Evolutionary conservation across 1,284 basidiomycete species (phyloP).

Genomic region (Cryptococcus deneoformans): DNA sequence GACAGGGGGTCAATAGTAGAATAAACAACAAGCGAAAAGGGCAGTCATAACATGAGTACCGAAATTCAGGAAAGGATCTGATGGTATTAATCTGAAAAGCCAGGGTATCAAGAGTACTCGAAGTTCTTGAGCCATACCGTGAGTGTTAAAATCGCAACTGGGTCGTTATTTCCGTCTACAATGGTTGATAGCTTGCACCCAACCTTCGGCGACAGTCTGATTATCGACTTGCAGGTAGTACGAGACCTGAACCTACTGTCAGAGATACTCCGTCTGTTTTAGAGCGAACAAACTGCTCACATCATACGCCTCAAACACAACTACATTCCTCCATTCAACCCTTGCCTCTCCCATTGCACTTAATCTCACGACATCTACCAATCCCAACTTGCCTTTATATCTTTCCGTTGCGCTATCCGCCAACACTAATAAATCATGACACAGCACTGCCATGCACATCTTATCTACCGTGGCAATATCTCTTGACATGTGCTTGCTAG

Average conservation of each 20-base stretch:
- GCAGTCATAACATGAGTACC: too few relatives aligned
- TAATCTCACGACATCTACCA: not conserved
- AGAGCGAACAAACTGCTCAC: not conserved
- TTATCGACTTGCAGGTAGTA: not conserved
- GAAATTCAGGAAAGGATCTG: too few relatives aligned
- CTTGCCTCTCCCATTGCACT: constrained; percentile 2
- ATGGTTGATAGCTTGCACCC: constrained; percentile 1
- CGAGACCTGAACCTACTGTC: not conserved
- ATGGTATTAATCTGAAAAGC: too few relatives aligned
- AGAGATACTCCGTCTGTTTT: not conserved
- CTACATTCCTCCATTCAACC: not conserved
- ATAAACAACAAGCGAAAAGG: too few relatives aligned
- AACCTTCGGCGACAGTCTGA: not conserved
- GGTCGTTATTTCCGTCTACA: not conserved
- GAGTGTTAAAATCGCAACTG: too few relatives aligned
- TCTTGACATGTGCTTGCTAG: not conserved
- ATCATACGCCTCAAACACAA: constrained; percentile 1
- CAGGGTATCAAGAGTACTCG: too few relatives aligned
- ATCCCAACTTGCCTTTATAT: not conserved
- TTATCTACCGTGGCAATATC: not conserved
- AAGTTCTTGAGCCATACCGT: too few relatives aligned
- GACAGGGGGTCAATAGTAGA: too few relatives aligned
- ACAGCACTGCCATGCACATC: constrained; percentile 1
- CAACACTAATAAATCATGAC: constrained; percentile 1
- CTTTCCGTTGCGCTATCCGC: not conserved